Evolutionary conservation across 2,329 filamentous ascomycete species (phyloP).

Genomic region (Ophiostoma himal-ulmi): DNA sequence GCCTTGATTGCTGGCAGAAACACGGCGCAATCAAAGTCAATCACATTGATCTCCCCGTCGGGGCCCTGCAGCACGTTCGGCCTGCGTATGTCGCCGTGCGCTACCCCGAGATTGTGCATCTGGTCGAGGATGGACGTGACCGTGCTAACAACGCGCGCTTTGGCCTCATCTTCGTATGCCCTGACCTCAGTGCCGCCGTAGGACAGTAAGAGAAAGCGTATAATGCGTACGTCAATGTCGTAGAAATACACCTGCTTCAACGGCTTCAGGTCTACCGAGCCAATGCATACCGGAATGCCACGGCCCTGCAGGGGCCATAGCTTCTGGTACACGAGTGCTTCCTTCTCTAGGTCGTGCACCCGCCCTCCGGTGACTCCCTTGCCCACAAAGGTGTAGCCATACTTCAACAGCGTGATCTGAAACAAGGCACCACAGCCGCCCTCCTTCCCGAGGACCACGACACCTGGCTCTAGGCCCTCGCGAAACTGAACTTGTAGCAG

Average conservation of each 20-base stretch:
- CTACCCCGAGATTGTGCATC: slow-evolving; percentile 21
- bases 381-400: slow-evolving; percentile 41
- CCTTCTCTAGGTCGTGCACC: slow-evolving; percentile 19
- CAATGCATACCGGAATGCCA: slow-evolving; percentile 16
- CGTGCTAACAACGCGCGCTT: background rate
- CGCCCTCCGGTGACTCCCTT: slow-evolving; percentile 32
- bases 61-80: slow-evolving; percentile 20
- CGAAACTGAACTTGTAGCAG: slow-evolving; percentile 19
- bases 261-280: slow-evolving; percentile 19
- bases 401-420: slow-evolving; percentile 36
- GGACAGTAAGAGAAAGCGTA: slow-evolving; percentile 22
- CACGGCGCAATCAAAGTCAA: slow-evolving; percentile 20
- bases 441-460: slow-evolving; percentile 27
- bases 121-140: background rate
- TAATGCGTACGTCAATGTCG: slow-evolving; percentile 21
- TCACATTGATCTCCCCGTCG: background rate
- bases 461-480: background rate
- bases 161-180: background rate
- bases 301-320: background rate
- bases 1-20: background rate
- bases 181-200: slow-evolving; percentile 11
- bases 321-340: slow-evolving; percentile 20
- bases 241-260: slow-evolving; percentile 21
- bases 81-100: slow-evolving; percentile 21
- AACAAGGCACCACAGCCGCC: slow-evolving; percentile 39